Evolutionary conservation across 257 asterid genomes (phyloP).

Genomic region (Henckelia pumila): DNA sequence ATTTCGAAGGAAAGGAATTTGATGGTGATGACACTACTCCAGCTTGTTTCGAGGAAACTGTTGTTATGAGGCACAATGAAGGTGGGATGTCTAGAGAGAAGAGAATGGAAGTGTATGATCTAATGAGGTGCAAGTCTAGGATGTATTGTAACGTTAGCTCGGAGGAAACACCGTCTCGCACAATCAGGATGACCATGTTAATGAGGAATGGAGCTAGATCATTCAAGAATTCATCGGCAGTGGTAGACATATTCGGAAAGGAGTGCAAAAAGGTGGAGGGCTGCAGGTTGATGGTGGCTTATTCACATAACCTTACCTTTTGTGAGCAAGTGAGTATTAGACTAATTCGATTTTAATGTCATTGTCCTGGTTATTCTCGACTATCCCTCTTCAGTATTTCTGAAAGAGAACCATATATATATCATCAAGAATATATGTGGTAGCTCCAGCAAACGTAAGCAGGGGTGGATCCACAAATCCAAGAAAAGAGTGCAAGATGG

Average conservation of each 20-base stretch:
- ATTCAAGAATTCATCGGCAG: constrained; percentile 51
- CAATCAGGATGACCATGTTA: constrained; percentile 58
- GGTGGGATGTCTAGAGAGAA: constrained; percentile 63
- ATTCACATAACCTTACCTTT: constrained; percentile 56
- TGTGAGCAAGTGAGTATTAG: constrained; percentile 53
- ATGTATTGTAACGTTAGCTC: constrained; percentile 41
- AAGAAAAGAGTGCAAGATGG: too few relatives aligned
- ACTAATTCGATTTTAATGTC: neutral
- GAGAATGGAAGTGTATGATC: constrained; percentile 54
- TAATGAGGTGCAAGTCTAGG: constrained; percentile 63
- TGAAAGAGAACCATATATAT: too few relatives aligned
- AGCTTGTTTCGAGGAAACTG: constrained; percentile 55
- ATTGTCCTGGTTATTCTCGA: neutral
- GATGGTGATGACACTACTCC: constrained; percentile 19
- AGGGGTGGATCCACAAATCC: too few relatives aligned
- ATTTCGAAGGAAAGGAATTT: constrained; percentile 13
- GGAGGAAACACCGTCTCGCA: constrained; percentile 14
- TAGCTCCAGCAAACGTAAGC: too few relatives aligned
- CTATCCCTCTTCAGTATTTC: too few relatives aligned
- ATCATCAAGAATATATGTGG: too few relatives aligned
- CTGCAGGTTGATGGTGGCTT: constrained; percentile 54
- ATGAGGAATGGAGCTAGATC: constrained; percentile 67
- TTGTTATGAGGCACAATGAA: constrained; percentile 74
- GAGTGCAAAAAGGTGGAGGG: constrained; percentile 54
- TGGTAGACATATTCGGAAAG: constrained; percentile 43